Evolutionary conservation across 176 grass and related monocot genomes (phyloP).

Genomic region (Cenchrus purpureus): DNA sequence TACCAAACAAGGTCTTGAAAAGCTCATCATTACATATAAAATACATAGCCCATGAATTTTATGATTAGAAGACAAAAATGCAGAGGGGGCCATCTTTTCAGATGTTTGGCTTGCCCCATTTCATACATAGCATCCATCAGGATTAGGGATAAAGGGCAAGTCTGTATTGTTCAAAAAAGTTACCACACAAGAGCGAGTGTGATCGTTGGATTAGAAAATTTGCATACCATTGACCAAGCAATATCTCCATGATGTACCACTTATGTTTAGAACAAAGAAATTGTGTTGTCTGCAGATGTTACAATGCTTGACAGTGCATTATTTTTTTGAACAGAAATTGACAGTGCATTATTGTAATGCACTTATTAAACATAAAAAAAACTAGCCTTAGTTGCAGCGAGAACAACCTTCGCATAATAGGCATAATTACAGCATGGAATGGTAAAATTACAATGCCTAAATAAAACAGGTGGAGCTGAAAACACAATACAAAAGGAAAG

Average conservation of each 20-base stretch:
- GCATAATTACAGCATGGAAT: neutral
- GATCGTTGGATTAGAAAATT: neutral
- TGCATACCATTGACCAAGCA: neutral
- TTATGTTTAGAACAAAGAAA: constrained; percentile 4
- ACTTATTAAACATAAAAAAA: neutral
- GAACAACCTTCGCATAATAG: neutral
- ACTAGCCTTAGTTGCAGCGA: neutral
- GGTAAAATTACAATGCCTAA: neutral
- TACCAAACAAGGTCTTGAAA: constrained; percentile 8
- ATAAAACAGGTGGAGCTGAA: neutral
- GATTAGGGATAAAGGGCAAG: neutral
- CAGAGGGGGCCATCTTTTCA: neutral
- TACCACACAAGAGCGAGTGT: neutral
- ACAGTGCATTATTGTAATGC: neutral
- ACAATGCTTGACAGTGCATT: neutral
- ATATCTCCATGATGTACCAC: neutral
- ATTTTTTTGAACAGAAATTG: neutral
- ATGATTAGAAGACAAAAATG: neutral
- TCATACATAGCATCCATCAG: neutral
- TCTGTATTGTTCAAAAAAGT: neutral
- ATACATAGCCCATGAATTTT: neutral
- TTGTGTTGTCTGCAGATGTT: neutral
- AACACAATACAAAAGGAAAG: constrained; percentile 7
- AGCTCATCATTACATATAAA: neutral
- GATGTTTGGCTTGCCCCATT: neutral